phyloP scores from a whole-genome alignment of 2,329 filamentous ascomycete species.

The Hymenoscyphus infarciens region DNA sequence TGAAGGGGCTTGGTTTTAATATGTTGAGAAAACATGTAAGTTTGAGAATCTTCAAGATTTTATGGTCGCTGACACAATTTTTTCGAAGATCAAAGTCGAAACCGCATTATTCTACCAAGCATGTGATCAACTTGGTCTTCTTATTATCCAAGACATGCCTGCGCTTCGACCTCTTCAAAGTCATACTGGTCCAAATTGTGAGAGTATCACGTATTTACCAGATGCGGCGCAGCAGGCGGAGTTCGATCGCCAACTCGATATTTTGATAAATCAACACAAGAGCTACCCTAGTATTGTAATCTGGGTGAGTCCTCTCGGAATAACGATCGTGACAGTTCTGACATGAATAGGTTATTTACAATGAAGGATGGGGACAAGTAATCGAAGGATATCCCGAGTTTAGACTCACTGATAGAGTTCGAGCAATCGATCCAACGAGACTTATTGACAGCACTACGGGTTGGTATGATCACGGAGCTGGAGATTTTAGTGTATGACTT shows the following conservation, averaged over 20 bases:
- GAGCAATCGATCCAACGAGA: constrained; percentile 57
- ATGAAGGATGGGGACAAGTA: constrained; percentile 68
- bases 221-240: constrained; percentile 53
- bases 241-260: constrained; percentile 47
- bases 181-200: constrained; percentile 6
- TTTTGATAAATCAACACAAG: constrained; percentile 42
- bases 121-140: constrained; percentile 21
- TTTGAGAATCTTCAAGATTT: constrained; percentile 37
- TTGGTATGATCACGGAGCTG: constrained; percentile 65
- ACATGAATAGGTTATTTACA: constrained; percentile 56
- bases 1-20: constrained; percentile 67
- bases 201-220: constrained; percentile 32
- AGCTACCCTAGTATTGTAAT: constrained; percentile 59
- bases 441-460: constrained; percentile 61
- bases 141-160: constrained; percentile 72
- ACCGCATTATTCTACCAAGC: constrained; percentile 21
- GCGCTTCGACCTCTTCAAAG: constrained; percentile 43
- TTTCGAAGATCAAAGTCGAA: constrained; percentile 7
- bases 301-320: constrained; percentile 46
- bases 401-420: constrained; percentile 51
- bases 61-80: neutral
- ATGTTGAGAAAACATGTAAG: constrained; percentile 62
- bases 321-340: neutral
- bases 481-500: constrained; percentile 50
- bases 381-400: constrained; percentile 51